Percentiles rank a stretch among this genome's conserved stretches.
phyloP scores from a whole-genome alignment of 768 basidiomycete genomes.

The Fomitopsis serialis region DNA sequence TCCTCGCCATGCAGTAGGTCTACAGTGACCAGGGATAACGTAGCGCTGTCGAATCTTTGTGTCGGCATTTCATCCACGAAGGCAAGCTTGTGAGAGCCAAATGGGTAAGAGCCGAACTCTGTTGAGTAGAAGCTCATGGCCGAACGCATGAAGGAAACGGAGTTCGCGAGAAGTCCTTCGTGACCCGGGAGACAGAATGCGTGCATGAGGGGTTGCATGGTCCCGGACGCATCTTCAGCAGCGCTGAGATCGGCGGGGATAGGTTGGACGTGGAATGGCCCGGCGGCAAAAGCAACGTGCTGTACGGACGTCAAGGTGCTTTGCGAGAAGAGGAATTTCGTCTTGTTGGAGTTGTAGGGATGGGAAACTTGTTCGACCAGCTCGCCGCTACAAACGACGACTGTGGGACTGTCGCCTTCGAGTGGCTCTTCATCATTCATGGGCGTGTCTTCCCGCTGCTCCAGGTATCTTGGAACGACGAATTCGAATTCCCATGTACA shows the following conservation, averaged over 20 bases:
- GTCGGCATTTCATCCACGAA: conserved; percentile 87
- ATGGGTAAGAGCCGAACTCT: conserved; percentile 95
- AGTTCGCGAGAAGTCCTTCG: conserved; percentile 61
- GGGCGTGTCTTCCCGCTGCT: conserved; percentile 50
- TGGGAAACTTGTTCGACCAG: conserved; percentile 93
- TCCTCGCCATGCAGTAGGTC: conserved; percentile 85
- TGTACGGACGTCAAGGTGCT: conserved; percentile 87
- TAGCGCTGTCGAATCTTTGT: conserved; percentile 81
- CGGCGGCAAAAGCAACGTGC: conserved; percentile 93
- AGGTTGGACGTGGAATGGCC: conserved; percentile 80
- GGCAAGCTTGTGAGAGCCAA: conserved; percentile 88
- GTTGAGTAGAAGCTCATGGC: conserved; percentile 91
- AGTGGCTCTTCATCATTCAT: conserved; percentile 40
- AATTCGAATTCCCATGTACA: conserved; percentile 99
- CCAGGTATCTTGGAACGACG: conserved; percentile 80
- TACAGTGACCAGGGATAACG: conserved; percentile 69
- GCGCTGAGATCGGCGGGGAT: conserved; percentile 57
- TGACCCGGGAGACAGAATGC: conserved; percentile 92
- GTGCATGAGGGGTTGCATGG: conserved; percentile 72
- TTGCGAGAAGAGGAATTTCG: conserved; percentile 90
- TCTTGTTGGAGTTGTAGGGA: conserved; percentile 89
- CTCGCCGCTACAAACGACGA: conserved; percentile 93
- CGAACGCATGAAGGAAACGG: conserved; percentile 72
- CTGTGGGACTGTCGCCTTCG: conserved; percentile 56
- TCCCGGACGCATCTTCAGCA: conserved; percentile 57